A percentile compares a stretch with the other conserved stretches of the same genome.
Evolutionary conservation across 202 grass and related monocot species (phyloP).

Genomic region (Panicum hallii): DNA sequence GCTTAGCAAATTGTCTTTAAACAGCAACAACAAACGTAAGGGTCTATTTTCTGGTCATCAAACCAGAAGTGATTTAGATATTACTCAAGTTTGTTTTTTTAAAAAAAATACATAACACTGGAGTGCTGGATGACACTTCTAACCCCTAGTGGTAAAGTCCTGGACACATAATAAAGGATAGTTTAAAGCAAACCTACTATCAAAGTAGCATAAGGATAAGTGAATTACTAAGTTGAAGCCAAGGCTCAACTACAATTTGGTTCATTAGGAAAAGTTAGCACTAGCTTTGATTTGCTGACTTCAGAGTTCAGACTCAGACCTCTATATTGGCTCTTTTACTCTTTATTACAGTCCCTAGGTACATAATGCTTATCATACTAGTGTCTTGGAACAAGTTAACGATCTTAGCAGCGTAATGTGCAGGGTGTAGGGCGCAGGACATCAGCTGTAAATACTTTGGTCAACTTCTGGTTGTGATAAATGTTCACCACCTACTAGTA

Average conservation of each 20-base stretch:
- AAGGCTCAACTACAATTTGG: slow-evolving; percentile 15
- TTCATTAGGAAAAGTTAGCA: slow-evolving; percentile 31
- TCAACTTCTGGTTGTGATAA: slow-evolving; percentile 16
- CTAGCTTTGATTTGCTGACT: slow-evolving; percentile 18
- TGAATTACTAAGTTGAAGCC: slow-evolving; percentile 21
- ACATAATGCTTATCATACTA: slow-evolving; percentile 27
- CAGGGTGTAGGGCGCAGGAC: slow-evolving; percentile 1
- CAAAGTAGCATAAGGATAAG: slow-evolving; percentile 5
- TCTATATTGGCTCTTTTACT: slow-evolving; percentile 23
- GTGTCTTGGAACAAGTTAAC: slow-evolving; percentile 23
- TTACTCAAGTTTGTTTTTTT: neutral
- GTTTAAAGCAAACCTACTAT: slow-evolving; percentile 2
- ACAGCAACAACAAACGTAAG: neutral
- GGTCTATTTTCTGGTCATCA: slow-evolving; percentile 16
- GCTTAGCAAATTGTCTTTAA: slow-evolving; percentile 14
- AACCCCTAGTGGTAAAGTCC: slow-evolving; percentile 10
- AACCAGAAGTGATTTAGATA: neutral
- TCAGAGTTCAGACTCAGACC: slow-evolving; percentile 4
- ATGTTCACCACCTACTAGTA: slow-evolving; percentile 26
- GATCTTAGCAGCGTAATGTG: slow-evolving; percentile 13
- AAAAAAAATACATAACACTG: neutral
- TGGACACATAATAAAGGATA: slow-evolving; percentile 7
- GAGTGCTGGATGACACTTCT: slow-evolving; percentile 15
- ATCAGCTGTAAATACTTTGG: slow-evolving; percentile 27
- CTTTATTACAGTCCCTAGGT: slow-evolving; percentile 17